Percentiles rank a stretch among this genome's conserved stretches.
Evolutionary conservation across 2,329 filamentous ascomycete genomes (phyloP).

Genomic region (Chalaropsis ovoidea): DNA sequence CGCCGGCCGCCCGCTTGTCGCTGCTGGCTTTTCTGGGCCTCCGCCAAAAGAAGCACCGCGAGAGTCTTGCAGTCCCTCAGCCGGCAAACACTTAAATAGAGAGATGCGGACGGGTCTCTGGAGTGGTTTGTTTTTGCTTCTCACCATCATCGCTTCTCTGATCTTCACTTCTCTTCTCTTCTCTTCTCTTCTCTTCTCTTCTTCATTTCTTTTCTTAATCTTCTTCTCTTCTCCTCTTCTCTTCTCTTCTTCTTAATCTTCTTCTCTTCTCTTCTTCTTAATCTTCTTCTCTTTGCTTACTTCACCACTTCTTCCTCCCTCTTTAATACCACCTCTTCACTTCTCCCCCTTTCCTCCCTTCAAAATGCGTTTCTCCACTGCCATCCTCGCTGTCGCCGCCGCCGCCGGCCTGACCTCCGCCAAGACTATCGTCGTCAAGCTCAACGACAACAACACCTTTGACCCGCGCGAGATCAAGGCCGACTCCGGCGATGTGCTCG

Average conservation of each 20-base stretch:
- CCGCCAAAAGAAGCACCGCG: constrained; percentile 1
- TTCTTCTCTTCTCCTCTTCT: not conserved
- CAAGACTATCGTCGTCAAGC: constrained; percentile 34
- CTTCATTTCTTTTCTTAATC: not conserved
- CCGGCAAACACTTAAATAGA: not conserved
- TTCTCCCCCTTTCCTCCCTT: not conserved
- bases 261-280: not conserved
- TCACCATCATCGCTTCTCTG: constrained; percentile 2
- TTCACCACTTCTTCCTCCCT: not conserved
- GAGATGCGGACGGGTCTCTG: not conserved
- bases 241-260: not conserved
- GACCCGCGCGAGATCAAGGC: constrained; percentile 38
- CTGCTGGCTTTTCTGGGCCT: not conserved
- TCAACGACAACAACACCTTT: constrained; percentile 36
- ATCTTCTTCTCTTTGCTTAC: not conserved
- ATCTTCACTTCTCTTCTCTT: not conserved
- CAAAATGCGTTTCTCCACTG: constrained; percentile 17
- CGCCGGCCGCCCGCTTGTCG: not conserved
- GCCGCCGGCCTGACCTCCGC: constrained; percentile 25
- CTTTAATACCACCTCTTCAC: not conserved
- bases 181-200: constrained; percentile 1
- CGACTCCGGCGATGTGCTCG: constrained; percentile 39
- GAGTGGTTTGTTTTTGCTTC: not conserved
- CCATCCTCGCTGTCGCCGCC: constrained; percentile 16
- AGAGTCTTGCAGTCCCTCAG: not conserved